Evolutionary conservation across 805 yeast species (phyloP).

Genomic region (Suhomyces pyralidae): DNA sequence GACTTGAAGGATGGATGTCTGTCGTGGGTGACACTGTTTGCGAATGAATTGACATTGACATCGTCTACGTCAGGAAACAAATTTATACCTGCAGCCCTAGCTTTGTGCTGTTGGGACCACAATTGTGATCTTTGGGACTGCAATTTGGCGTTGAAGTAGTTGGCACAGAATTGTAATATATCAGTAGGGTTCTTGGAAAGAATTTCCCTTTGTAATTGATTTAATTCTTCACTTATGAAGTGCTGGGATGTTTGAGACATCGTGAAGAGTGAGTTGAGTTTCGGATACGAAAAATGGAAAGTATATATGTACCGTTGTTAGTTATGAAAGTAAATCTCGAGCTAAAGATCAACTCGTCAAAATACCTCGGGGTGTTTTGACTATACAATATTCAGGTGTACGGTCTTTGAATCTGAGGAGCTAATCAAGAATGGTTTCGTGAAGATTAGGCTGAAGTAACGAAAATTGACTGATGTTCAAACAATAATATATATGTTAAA

Average conservation of each 20-base stretch:
- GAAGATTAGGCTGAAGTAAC: background rate
- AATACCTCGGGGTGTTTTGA: background rate
- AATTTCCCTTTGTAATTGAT: slow-evolving; percentile 58
- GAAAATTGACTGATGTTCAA: background rate
- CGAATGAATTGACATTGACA: slow-evolving; percentile 29
- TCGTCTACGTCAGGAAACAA: slow-evolving; percentile 41
- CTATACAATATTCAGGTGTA: background rate
- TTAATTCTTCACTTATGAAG: slow-evolving; percentile 48
- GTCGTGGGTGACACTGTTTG: slow-evolving; percentile 23
- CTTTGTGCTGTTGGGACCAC: slow-evolving; percentile 50
- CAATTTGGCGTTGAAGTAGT: slow-evolving; percentile 62
- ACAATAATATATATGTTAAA: background rate
- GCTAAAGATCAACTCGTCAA: background rate
- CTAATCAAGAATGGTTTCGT: background rate
- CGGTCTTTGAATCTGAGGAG: background rate
- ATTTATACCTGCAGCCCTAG: slow-evolving; percentile 49
- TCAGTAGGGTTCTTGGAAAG: slow-evolving; percentile 57
- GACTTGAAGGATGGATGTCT: slow-evolving; percentile 53
- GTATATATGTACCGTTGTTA: background rate
- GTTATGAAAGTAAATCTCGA: background rate
- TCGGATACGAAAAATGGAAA: background rate
- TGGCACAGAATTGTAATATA: slow-evolving; percentile 70
- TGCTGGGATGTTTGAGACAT: slow-evolving; percentile 10
- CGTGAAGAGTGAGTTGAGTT: slow-evolving; percentile 1
- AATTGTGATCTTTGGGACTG: slow-evolving; percentile 55